Percentiles rank a stretch among this genome's conserved stretches.
These are phyloP conservation scores for Balamuthia mandrillaris DNA, from an alignment of 208 protist species.

Conservation along the genomic window DNA sequence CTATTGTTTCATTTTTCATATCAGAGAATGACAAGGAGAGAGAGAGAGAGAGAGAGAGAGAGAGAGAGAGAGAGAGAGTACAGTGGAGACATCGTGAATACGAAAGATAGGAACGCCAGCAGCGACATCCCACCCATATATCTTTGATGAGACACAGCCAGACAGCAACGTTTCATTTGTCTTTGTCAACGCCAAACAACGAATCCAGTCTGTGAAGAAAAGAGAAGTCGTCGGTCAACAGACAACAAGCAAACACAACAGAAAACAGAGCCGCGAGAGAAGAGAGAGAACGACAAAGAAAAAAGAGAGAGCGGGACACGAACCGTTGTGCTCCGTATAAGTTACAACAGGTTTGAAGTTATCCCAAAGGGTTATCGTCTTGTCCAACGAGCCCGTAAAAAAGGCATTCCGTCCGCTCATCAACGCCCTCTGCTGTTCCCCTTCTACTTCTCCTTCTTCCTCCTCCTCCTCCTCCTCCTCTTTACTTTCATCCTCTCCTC, in stretches of 20 bases:
- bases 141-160: background rate
- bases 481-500: background rate
- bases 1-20: background rate
- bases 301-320: background rate
- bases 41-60: background rate
- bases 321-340: background rate
- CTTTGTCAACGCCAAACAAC: background rate
- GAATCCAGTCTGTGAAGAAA: background rate
- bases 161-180: background rate
- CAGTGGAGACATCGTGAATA: background rate
- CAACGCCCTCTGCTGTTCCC: background rate
- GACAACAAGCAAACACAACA: no score
- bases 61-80: background rate
- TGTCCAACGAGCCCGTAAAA: background rate
- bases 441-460: background rate
- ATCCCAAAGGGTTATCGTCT: background rate
- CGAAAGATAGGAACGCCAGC: background rate
- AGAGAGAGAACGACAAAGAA: no score
- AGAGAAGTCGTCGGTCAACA: background rate
- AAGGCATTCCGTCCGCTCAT: background rate
- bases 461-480: background rate
- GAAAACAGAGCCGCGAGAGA: no score
- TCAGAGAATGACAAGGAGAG: background rate
- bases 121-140: background rate
- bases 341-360: background rate